Evolutionary conservation across 148 eudicot genomes (phyloP).

Genomic region (Silene latifolia): DNA sequence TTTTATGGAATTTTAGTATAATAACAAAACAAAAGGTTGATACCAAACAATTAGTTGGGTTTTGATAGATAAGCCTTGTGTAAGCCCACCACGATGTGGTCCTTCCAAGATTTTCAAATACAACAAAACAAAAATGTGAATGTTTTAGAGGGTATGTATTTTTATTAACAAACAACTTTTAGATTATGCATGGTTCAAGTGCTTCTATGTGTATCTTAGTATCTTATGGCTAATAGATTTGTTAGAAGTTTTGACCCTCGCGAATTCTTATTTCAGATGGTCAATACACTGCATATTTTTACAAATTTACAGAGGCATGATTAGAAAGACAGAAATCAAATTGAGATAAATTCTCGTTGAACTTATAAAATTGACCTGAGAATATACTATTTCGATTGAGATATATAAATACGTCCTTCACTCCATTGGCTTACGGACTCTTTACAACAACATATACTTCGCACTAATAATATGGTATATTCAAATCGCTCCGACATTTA

Average conservation of each 20-base stretch:
- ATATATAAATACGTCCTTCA: no score
- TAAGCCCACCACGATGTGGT: constrained; percentile 14
- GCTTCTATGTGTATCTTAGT: background rate
- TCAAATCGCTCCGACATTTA: background rate
- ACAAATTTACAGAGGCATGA: no score
- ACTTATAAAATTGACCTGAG: no score
- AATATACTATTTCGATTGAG: no score
- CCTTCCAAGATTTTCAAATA: background rate
- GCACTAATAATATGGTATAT: background rate
- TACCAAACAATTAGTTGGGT: constrained; percentile 6
- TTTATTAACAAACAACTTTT: background rate
- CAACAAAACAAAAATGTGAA: background rate
- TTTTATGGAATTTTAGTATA: background rate
- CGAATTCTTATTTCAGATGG: no score
- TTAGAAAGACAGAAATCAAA: no score
- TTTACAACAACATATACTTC: no score
- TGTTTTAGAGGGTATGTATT: background rate
- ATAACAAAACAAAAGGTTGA: background rate
- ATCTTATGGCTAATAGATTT: no score
- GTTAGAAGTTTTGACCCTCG: no score
- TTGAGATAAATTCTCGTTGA: no score
- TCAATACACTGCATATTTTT: no score
- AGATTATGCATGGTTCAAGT: background rate
- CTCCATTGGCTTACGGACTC: no score
- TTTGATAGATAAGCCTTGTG: background rate